Evolutionary conservation across 805 yeast genomes (phyloP).

Genomic region (Candida nonsorbophila): DNA sequence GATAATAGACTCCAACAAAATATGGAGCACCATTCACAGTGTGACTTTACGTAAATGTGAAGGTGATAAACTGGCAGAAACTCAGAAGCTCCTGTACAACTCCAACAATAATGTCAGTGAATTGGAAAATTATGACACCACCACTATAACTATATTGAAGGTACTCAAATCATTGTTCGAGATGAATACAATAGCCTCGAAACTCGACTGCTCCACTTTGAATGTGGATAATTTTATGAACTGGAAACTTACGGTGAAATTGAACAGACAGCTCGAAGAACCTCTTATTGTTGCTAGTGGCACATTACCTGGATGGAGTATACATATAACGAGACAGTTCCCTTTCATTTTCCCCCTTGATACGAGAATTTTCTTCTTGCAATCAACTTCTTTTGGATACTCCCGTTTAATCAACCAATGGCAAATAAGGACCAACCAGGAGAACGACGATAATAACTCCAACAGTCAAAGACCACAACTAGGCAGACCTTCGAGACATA

Average conservation of each 20-base stretch:
- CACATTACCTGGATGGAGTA: slow-evolving; percentile 79
- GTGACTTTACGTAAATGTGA: slow-evolving; percentile 4
- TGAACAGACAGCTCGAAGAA: slow-evolving; percentile 84
- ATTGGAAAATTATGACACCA: slow-evolving; percentile 17
- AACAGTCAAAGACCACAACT: slow-evolving; percentile 36
- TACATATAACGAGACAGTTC: slow-evolving; percentile 62
- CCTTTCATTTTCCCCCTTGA: slow-evolving; percentile 85
- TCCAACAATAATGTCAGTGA: slow-evolving; percentile 12
- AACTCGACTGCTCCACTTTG: slow-evolving; percentile 2
- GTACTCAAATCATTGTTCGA: slow-evolving; percentile 45
- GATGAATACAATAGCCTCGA: slow-evolving; percentile 22
- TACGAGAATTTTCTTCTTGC: slow-evolving; percentile 70
- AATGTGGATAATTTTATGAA: slow-evolving; percentile 47
- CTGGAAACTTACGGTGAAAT: slow-evolving; percentile 78
- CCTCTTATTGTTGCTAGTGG: slow-evolving; percentile 85
- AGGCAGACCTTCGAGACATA: slow-evolving; percentile 76
- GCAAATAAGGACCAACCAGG: slow-evolving; percentile 47
- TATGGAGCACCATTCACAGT: slow-evolving; percentile 57
- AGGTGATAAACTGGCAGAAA: slow-evolving; percentile 5
- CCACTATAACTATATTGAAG: slow-evolving; percentile 37
- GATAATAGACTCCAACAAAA: slow-evolving; percentile 38
- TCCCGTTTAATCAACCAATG: slow-evolving; percentile 76
- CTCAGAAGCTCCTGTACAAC: slow-evolving; percentile 7
- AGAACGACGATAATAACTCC: slow-evolving; percentile 19
- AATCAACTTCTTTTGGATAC: slow-evolving; percentile 87